These are phyloP conservation scores for Boletus semigastroideus DNA, from an alignment of 1,284 basidiomycete genomes.

Conservation along the genomic window DNA sequence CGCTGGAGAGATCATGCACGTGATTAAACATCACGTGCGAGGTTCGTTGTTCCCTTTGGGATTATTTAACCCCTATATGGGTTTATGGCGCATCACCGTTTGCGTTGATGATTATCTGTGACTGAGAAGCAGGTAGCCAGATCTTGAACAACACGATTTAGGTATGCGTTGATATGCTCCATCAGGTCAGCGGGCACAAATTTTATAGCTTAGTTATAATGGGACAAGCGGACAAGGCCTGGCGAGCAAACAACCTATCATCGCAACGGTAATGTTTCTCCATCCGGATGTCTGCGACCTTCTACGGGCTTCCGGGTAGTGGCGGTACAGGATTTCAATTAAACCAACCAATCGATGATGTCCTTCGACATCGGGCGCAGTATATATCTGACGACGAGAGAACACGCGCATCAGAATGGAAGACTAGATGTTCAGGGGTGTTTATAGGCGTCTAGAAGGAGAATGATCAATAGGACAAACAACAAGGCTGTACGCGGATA, in stretches of 20 bases:
- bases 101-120: conserved; percentile 14
- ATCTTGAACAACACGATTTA: conserved; percentile 4
- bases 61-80: background rate
- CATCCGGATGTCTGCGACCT: conserved; percentile 11
- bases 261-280: conserved; percentile 8
- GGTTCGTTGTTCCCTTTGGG: too few relatives aligned
- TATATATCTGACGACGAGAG: conserved; percentile 27
- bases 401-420: conserved; percentile 39
- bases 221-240: conserved; percentile 3
- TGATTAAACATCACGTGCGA: too few relatives aligned
- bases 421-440: conserved; percentile 31
- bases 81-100: conserved; percentile 7
- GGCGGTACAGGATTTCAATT: conserved; percentile 17
- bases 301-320: conserved; percentile 1
- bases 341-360: conserved; percentile 14
- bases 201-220: conserved; percentile 3
- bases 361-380: conserved; percentile 32
- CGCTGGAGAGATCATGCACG: too few relatives aligned
- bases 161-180: conserved; percentile 4
- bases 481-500: conserved; percentile 27
- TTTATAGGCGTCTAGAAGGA: conserved; percentile 19
- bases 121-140: conserved; percentile 1
- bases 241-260: conserved; percentile 5
- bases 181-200: conserved; percentile 14
- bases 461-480: conserved; percentile 18